Evolutionary conservation across 2,329 filamentous ascomycete genomes (phyloP).

Genomic region (Ascochyta pisi): DNA sequence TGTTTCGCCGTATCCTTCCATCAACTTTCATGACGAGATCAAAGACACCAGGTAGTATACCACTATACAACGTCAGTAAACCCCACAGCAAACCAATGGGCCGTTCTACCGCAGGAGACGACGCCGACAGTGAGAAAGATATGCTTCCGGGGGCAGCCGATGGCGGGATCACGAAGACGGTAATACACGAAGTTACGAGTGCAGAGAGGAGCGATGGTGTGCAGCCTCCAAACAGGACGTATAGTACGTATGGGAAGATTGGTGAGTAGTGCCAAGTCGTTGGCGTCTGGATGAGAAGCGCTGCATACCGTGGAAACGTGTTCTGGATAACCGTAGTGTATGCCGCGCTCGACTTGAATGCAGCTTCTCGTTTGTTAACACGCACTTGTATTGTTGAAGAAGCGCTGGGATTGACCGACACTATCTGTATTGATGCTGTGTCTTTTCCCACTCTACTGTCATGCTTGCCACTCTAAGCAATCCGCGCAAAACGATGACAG

Average conservation of each 20-base stretch:
- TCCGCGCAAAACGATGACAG: neutral
- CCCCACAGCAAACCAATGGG: constrained; percentile 18
- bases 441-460: neutral
- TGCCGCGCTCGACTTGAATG: neutral
- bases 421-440: neutral
- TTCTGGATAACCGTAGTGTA: neutral
- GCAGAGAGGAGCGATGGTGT: constrained; percentile 6
- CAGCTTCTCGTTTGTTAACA: neutral
- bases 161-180: constrained; percentile 27
- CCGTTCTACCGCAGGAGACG: constrained; percentile 17
- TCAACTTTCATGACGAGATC: constrained; percentile 20
- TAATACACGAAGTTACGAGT: constrained; percentile 30
- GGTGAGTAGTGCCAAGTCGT: neutral
- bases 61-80: constrained; percentile 27
- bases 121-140: constrained; percentile 29
- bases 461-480: neutral
- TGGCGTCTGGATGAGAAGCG: neutral
- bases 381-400: neutral
- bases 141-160: constrained; percentile 24
- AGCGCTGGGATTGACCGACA: neutral
- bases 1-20: constrained; percentile 28
- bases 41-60: constrained; percentile 19
- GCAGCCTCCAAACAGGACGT: constrained; percentile 2
- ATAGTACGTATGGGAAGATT: constrained; percentile 12
- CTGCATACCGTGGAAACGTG: neutral